Evolutionary conservation across 1,284 basidiomycete genomes (phyloP).

Genomic region (Cutaneotrichosporon sp.): DNA sequence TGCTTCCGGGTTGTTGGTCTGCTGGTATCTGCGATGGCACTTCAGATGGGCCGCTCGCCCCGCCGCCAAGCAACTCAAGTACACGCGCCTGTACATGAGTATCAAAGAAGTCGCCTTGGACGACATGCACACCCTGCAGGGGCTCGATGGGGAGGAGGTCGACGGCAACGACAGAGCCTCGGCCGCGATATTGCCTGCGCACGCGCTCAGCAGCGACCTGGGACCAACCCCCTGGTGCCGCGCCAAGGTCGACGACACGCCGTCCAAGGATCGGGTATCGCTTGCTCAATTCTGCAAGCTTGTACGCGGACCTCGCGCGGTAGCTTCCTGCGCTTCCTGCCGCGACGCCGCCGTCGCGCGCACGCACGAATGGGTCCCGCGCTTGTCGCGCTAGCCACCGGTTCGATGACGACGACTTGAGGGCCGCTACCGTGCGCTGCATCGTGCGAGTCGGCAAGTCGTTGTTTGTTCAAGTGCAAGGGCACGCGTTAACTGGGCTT

Average conservation of each 20-base stretch:
- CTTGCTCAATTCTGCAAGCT: slow-evolving; percentile 52
- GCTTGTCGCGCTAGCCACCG: slow-evolving; percentile 46
- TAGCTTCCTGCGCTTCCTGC: slow-evolving; percentile 47
- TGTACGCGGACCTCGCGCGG: slow-evolving; percentile 77
- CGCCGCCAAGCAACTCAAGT: slow-evolving; percentile 1
- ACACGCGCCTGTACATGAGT: slow-evolving; percentile 55
- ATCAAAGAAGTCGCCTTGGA: slow-evolving; percentile 72
- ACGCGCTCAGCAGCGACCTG: slow-evolving; percentile 57
- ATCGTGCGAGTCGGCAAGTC: slow-evolving; percentile 14
- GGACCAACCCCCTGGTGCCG: slow-evolving; percentile 82
- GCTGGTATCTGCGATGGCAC: background rate
- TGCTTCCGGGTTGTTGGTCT: background rate
- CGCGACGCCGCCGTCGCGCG: background rate
- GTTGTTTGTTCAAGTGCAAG: too few species aligned
- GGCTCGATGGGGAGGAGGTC: slow-evolving; percentile 65
- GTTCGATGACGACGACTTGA: slow-evolving; percentile 34
- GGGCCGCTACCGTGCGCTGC: slow-evolving; percentile 12
- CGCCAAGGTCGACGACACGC: slow-evolving; percentile 72
- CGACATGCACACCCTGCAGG: slow-evolving; percentile 61
- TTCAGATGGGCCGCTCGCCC: background rate
- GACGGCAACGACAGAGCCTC: slow-evolving; percentile 57
- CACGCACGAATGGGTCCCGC: slow-evolving; percentile 44
- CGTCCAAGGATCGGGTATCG: slow-evolving; percentile 52
- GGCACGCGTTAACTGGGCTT: too few species aligned
- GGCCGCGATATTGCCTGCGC: slow-evolving; percentile 24